phyloP scores from a whole-genome alignment of 305 asterid species.

The Ruellia speciosa region DNA sequence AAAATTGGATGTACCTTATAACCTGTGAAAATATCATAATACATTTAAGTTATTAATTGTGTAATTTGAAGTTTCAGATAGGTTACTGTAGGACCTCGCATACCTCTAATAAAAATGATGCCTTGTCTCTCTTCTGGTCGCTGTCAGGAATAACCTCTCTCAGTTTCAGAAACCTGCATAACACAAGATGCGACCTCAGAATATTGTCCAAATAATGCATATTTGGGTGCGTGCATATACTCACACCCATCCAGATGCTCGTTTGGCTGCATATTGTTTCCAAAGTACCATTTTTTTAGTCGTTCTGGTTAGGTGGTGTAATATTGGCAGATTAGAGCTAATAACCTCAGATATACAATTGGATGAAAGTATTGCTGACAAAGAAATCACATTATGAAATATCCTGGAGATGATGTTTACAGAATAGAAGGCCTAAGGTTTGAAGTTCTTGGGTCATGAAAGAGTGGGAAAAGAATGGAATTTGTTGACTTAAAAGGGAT shows the following conservation, averaged over 20 bases:
- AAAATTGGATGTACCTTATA: background rate
- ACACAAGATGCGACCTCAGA: conserved; percentile 5
- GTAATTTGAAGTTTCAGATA: background rate
- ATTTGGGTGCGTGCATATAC: background rate
- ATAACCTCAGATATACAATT: too few relatives aligned
- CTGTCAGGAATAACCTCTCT: background rate
- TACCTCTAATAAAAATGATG: background rate
- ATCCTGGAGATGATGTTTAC: too few relatives aligned
- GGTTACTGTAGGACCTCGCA: background rate
- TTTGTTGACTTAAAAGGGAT: too few relatives aligned
- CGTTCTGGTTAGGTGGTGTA: background rate
- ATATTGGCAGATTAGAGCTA: too few relatives aligned
- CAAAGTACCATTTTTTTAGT: too few relatives aligned
- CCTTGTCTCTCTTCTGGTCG: background rate
- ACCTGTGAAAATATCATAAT: background rate
- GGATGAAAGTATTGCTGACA: too few relatives aligned
- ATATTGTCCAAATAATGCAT: conserved; percentile 2
- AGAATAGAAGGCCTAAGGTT: too few relatives aligned
- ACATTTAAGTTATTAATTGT: background rate
- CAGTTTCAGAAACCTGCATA: background rate
- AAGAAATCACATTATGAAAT: too few relatives aligned
- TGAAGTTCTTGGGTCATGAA: too few relatives aligned
- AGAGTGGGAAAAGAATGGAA: too few relatives aligned
- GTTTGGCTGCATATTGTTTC: background rate
- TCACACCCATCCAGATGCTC: background rate